phyloP scores from a whole-genome alignment of 1,284 basidiomycete genomes.

The Bjerkandera adusta region DNA sequence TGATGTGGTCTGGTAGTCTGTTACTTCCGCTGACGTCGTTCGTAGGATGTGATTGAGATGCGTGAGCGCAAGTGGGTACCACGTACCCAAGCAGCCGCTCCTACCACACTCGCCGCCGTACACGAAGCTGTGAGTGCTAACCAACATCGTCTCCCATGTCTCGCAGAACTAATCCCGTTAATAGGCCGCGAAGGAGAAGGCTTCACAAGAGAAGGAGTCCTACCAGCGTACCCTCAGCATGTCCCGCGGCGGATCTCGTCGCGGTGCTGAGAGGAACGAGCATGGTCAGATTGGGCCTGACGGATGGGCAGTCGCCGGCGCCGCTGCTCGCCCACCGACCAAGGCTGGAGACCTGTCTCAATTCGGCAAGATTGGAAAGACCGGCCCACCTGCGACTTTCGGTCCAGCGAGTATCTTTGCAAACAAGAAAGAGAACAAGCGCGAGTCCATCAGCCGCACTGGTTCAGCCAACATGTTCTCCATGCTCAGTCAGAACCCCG shows the following conservation, averaged over 20 bases:
- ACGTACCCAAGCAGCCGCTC: slow-evolving; percentile 74
- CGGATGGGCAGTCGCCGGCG: slow-evolving; percentile 83
- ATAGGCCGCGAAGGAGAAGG: slow-evolving; percentile 73
- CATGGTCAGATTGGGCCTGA: slow-evolving; percentile 58
- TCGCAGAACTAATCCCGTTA: slow-evolving; percentile 12
- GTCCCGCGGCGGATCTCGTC: slow-evolving; percentile 82
- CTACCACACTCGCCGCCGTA: slow-evolving; percentile 87
- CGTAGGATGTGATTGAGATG: slow-evolving; percentile 72
- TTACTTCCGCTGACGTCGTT: slow-evolving; percentile 1
- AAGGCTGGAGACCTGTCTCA: slow-evolving; percentile 87
- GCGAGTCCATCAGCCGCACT: slow-evolving; percentile 70
- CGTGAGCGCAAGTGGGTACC: slow-evolving; percentile 81
- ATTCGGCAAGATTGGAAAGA: slow-evolving; percentile 83
- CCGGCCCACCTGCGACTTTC: slow-evolving; percentile 61
- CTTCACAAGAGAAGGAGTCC: slow-evolving; percentile 60
- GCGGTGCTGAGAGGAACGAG: slow-evolving; percentile 76
- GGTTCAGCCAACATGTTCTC: slow-evolving; percentile 90
- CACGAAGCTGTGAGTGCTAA: slow-evolving; percentile 72
- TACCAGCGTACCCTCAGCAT: slow-evolving; percentile 50
- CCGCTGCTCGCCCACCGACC: slow-evolving; percentile 58
- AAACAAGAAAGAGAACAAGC: slow-evolving; percentile 46
- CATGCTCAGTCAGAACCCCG: slow-evolving; percentile 63
- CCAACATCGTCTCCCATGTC: background rate
- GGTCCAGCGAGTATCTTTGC: slow-evolving; percentile 81
- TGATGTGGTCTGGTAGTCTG: slow-evolving; percentile 18